Base-by-base conservation (phyloP, 129 eudicot species). In the Oenanthe sinensis region DNA sequence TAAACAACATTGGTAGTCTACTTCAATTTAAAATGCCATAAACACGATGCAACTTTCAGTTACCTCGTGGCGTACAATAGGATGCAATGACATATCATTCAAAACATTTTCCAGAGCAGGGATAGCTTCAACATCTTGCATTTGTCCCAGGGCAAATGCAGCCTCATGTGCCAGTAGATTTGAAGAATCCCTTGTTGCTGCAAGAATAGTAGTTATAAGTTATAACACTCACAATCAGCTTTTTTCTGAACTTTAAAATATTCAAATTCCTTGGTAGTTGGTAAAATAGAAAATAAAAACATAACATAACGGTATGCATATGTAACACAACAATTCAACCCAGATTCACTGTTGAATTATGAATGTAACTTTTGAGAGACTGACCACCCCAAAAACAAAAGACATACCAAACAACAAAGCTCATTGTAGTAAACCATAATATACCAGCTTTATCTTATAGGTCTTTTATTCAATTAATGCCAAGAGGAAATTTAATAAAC, bases 31-130 rank as follows among this genome's bases (percentile, higher is more conserved):
- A 28, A 79, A 55, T 30, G 71, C 26, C 19, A 71, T 42, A 54
- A 71, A 71, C 62, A 52, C 24, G 24, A 52, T 71, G 78, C 71
- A 17, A 72, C 52, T 7, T 73, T 45, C 77, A 77, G 5, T 62
- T 79, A 92, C 97, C 97, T 94, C 97, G 15, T 94, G 98, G 42
- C 98, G 93, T 28, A 94, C 98, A 79, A 94, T 94, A 44, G 98
- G 93, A 79, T 94, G 98, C 84, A 94, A 85, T 19, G 98, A 91
- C 73, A 89, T 74, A 86, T 94, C 98, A 85, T 89, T 87, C 62
- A 94, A 96, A 82, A 90, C 87, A 55, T 79, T 74, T 87, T 91
- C 89, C 54, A 93, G 80, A 75, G 96, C 91, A 77, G 98, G 98
- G 79, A 94, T 83, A 37, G 97, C 93, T 65, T 88, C 92, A 36